Percentiles rank a stretch among this genome's conserved stretches.
Conservation (phyloP, 169 alveolate genomes). For the Plasmodium reichenowi region DNA sequence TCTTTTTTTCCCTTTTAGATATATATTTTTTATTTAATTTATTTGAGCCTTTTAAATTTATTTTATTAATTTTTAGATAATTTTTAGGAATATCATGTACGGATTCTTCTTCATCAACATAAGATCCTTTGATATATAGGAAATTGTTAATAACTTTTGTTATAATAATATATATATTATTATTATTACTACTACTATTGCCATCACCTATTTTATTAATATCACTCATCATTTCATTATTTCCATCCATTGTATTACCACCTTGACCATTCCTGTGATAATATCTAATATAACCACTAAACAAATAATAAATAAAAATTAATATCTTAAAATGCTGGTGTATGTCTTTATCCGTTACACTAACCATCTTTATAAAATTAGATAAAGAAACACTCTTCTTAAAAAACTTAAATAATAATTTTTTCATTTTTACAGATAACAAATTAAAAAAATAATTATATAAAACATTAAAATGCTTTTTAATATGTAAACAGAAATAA, state of each 20-base stretch:
- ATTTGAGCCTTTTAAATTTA: not conserved
- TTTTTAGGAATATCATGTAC: too few species aligned
- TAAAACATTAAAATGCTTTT: conserved; percentile 25
- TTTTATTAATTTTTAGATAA: too few species aligned
- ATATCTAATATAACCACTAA: not conserved
- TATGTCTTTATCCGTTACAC: conserved; percentile 19
- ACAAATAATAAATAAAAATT: conserved; percentile 25
- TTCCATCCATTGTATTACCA: conserved; percentile 1
- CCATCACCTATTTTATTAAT: too few species aligned
- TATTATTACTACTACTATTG: not conserved
- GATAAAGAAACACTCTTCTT: not conserved
- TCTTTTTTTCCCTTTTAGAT: too few species aligned
- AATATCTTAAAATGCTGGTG: conserved; percentile 7
- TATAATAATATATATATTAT: not conserved
- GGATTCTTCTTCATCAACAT: too few species aligned
- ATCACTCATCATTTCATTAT: not conserved
- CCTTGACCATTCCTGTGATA: not conserved
- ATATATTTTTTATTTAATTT: not conserved
- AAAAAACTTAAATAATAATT: conserved; percentile 28
- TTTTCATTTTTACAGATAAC: conserved; percentile 48
- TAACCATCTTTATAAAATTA: not conserved
- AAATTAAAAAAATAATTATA: conserved; percentile 52
- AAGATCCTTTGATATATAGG: too few species aligned
- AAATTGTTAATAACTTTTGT: not conserved
- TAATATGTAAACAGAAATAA: conserved; percentile 18